Conservation (phyloP, 2,329 filamentous ascomycete species). For the Calonectria pseudoreteaudii region DNA sequence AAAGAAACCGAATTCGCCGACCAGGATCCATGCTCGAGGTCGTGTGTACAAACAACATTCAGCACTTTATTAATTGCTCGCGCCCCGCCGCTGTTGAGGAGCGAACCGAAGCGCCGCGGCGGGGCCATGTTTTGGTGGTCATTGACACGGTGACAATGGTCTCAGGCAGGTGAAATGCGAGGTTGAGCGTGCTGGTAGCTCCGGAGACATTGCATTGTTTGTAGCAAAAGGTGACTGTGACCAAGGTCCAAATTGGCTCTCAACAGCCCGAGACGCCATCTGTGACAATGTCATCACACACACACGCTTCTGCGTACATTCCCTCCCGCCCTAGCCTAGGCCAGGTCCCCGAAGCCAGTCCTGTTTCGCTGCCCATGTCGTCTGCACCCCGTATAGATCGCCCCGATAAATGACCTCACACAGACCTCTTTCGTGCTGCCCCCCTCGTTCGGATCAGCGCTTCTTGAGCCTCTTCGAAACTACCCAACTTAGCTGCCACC, state of each 20-base stretch:
- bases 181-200: neutral
- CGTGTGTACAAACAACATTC: neutral
- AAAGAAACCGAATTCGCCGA: neutral
- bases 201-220: neutral
- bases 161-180: neutral
- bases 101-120: conserved; percentile 12
- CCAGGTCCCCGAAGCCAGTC: neutral
- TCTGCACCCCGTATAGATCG: conserved; percentile 8
- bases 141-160: neutral
- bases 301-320: neutral
- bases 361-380: neutral
- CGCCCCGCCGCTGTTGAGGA: conserved; percentile 1
- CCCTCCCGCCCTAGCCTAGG: neutral
- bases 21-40: conserved; percentile 4
- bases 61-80: conserved; percentile 8
- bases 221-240: neutral
- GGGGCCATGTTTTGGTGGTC: conserved; percentile 4
- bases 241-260: neutral
- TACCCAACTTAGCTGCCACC: conserved; percentile 2
- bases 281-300: neutral
- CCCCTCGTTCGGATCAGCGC: conserved; percentile 3
- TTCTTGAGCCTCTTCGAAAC: neutral
- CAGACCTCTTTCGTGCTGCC: neutral
- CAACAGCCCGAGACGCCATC: neutral
- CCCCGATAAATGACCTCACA: conserved; percentile 5